Evolutionary conservation across 1,139 yeast genomes (phyloP), one percentile per base, ranked within the genome.

Genomic region (Saccharomyces hybrid): DNA sequence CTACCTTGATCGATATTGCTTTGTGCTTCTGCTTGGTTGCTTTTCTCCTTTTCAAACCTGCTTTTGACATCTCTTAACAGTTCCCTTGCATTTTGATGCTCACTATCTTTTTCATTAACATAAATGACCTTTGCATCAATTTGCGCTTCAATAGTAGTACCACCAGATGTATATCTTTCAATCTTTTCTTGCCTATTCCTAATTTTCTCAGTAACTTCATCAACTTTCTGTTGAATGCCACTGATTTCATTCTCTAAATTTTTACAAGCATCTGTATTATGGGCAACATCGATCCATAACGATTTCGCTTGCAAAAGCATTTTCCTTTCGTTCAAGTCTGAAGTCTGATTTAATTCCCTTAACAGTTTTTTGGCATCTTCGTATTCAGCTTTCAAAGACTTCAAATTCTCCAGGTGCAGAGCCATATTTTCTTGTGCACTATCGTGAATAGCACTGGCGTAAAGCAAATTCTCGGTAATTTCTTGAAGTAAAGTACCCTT

Each of bases 401-500:
- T 60, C n/a, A 72, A 52, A 50, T 62, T 65, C 34, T 63, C 65
- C 25, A 58, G 56, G 49, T 67, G 70, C 11, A 62, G 52, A 3
- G 59, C 54, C 61, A 69, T 59, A 51, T 60, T 63, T 49, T 63
- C 63, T 51, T 62, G 62, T 1, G 71, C 61, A 26, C 52, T 56
- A n/a, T 51, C 46, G 20, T 59, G 53, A 31, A 62, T 62, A 4
- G 49, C 53, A 71, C 74, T 50, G 61, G 70, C 70, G n/a, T 73
- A 66, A 34, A 75, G 68, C 56, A 82, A 76, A 63, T 84, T 82
- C 9, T 75, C 75, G 49, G 78, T 71, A 16, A 85, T 82, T 53
- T 83, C 87, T 54, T 80, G 83, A 55, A 88, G 76, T 61, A 84
- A 76, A 4, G 95, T 84, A 30, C 96, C 97, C 55, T 80, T 80